phyloP scores from a whole-genome alignment of 805 yeast species.

The Cyberlindnera meyerae region DNA sequence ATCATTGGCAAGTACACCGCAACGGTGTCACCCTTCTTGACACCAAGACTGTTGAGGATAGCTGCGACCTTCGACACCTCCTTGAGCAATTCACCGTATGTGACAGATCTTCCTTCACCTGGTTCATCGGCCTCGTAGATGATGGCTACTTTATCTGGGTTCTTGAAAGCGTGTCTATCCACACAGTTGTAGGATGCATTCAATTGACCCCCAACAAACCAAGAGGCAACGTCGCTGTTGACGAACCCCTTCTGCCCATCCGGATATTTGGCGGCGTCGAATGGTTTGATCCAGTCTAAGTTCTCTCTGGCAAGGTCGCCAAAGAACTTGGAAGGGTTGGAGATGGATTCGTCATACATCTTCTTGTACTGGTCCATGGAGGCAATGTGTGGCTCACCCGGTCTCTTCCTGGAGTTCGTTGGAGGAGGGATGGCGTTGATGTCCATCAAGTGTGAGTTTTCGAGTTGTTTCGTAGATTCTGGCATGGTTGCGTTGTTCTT shows the following conservation, averaged over 20 bases:
- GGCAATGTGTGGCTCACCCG: constrained; percentile 21
- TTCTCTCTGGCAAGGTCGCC: constrained; percentile 69
- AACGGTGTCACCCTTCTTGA: constrained; percentile 90
- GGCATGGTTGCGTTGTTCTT: no score
- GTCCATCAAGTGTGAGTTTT: constrained; percentile 29
- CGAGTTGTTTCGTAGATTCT: constrained; percentile 20
- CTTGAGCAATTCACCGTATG: constrained; percentile 81
- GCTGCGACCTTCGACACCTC: constrained; percentile 86
- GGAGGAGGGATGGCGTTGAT: constrained; percentile 25
- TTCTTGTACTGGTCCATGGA: constrained; percentile 61
- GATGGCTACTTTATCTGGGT: constrained; percentile 79
- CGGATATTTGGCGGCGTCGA: constrained; percentile 55
- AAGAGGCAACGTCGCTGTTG: constrained; percentile 52
- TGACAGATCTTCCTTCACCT: constrained; percentile 69
- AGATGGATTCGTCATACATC: constrained; percentile 72
- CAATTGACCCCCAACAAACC: constrained; percentile 91
- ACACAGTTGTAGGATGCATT: constrained; percentile 93
- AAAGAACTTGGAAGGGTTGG: constrained; percentile 78
- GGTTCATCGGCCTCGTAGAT: constrained; percentile 94
- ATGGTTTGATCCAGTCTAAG: constrained; percentile 76
- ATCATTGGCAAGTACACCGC: constrained; percentile 98
- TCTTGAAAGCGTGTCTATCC: constrained; percentile 87
- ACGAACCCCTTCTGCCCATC: constrained; percentile 40
- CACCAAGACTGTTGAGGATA: constrained; percentile 78
- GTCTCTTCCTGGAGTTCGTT: constrained; percentile 22